A percentile compares a stretch with the other conserved stretches of the same genome.
Evolutionary conservation across 352 stramenopile species (phyloP).

Genomic region (Pythium folliculosum): DNA sequence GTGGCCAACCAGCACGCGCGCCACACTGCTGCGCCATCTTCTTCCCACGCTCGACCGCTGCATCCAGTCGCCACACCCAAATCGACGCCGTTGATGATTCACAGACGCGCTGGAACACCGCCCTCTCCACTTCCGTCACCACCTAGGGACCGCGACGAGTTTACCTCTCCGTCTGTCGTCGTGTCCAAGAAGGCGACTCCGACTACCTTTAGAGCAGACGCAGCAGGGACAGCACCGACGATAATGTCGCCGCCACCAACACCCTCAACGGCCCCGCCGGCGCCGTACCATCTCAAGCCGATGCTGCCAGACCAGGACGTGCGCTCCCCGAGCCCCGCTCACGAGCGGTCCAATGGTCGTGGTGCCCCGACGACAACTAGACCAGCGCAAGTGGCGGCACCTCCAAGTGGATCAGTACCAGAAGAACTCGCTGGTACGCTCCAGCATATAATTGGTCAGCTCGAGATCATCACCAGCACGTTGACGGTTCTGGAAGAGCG

Average conservation of each 20-base stretch:
- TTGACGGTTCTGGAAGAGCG: constrained; percentile 83
- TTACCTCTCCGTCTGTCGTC: constrained; percentile 16
- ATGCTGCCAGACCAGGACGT: constrained; percentile 34
- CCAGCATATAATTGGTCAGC: constrained; percentile 88
- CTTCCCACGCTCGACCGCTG: neutral
- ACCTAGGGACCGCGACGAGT: constrained; percentile 2
- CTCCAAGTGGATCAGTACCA: constrained; percentile 10
- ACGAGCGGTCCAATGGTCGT: constrained; percentile 20
- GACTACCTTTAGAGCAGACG: neutral
- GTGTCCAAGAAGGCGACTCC: constrained; percentile 14
- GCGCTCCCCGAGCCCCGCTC: constrained; percentile 19
- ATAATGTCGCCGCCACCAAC: constrained; percentile 36
- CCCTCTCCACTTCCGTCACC: constrained; percentile 9
- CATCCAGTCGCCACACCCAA: neutral
- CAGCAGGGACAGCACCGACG: neutral
- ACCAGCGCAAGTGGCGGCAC: neutral
- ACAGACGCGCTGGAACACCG: neutral
- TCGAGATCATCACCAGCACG: constrained; percentile 89
- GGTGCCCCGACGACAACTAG: neutral
- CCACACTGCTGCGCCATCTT: neutral
- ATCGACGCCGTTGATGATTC: neutral
- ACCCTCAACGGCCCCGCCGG: constrained; percentile 38
- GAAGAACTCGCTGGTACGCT: constrained; percentile 60
- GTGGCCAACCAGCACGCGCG: constrained; percentile 10
- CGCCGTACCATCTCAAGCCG: constrained; percentile 40